Percentiles rank a stretch among this genome's conserved stretches.
Evolutionary conservation across 2,329 filamentous ascomycete species (phyloP).

Genomic region (Aspergillus costaricaensis): DNA sequence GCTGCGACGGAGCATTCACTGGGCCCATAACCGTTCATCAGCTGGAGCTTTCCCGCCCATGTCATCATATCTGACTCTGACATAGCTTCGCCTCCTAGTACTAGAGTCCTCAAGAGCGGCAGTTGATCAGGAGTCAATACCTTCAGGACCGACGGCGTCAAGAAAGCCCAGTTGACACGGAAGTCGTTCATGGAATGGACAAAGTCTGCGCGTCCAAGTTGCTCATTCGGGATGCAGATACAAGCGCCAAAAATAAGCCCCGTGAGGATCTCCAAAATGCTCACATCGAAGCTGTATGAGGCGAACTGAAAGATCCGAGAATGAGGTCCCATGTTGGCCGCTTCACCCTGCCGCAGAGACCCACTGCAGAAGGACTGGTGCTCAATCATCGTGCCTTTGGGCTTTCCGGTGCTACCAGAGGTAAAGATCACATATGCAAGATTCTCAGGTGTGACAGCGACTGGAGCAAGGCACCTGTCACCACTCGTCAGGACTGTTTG

Average conservation of each 20-base stretch:
- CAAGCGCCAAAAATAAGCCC: constrained; percentile 17
- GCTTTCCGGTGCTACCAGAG: constrained; percentile 23
- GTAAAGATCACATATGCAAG: constrained; percentile 22
- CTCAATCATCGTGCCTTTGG: constrained; percentile 22
- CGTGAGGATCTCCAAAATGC: constrained; percentile 13
- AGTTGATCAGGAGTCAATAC: constrained; percentile 30
- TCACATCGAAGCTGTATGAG: constrained; percentile 19
- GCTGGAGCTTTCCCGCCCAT: constrained; percentile 38
- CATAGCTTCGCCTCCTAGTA: constrained; percentile 30
- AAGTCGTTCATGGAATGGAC: constrained; percentile 33
- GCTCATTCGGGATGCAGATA: constrained; percentile 20
- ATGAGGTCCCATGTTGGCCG: constrained; percentile 3
- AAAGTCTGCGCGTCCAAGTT: constrained; percentile 31
- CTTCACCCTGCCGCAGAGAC: not conserved
- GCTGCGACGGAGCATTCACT: constrained; percentile 17
- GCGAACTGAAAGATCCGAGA: constrained; percentile 17
- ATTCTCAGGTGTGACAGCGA: not conserved
- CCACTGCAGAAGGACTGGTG: constrained; percentile 14
- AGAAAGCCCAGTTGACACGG: constrained; percentile 36
- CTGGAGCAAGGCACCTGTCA: not conserved
- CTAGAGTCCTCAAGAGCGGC: constrained; percentile 39
- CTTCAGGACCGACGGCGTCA: constrained; percentile 40
- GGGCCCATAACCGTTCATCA: constrained; percentile 34
- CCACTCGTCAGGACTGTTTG: not conserved
- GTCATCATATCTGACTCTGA: constrained; percentile 37